Evolutionary conservation across 1,139 yeast genomes (phyloP).

Genomic region (Zhuliangozyma blackwelliae): DNA sequence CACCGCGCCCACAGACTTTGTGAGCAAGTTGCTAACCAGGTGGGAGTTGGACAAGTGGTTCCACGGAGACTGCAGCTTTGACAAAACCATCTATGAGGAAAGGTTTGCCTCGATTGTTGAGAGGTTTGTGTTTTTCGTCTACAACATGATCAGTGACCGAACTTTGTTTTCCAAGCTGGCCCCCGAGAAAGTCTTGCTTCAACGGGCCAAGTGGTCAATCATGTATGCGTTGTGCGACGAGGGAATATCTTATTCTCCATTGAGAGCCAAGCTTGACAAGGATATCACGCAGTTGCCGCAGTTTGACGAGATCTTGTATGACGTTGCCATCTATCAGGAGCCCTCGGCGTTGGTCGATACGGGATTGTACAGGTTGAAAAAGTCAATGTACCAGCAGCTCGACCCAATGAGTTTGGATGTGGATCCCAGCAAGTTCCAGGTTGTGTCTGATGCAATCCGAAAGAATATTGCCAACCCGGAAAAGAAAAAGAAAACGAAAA

Average conservation of each 20-base stretch:
- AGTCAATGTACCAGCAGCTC: conserved; percentile 26
- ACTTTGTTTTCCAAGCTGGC: conserved; percentile 9
- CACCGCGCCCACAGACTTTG: conserved; percentile 35
- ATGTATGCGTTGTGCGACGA: conserved; percentile 47
- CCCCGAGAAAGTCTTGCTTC: conserved; percentile 19
- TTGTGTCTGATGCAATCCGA: conserved; percentile 28
- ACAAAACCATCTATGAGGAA: conserved; percentile 54
- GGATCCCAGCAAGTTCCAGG: conserved; percentile 32
- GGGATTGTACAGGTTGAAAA: conserved; percentile 45
- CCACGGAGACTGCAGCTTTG: conserved; percentile 28
- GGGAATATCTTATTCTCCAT: conserved; percentile 51
- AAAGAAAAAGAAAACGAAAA: too few relatives aligned
- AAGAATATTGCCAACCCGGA: conserved; percentile 17
- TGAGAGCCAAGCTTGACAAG: conserved; percentile 35
- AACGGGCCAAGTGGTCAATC: conserved; percentile 32
- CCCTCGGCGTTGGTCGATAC: conserved; percentile 38
- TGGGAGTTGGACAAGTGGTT: conserved; percentile 62
- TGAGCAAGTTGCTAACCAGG: conserved; percentile 49
- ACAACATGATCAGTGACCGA: conserved; percentile 55
- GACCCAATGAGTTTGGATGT: conserved; percentile 38
- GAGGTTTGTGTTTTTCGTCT: conserved; percentile 51
- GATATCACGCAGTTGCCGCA: conserved; percentile 30
- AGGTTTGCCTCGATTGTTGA: conserved; percentile 48
- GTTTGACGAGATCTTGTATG: conserved; percentile 34
- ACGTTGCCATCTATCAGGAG: conserved; percentile 39